Base-by-base conservation (phyloP, 805 yeast genomes). In the Ascoidea asiatica region DNA sequence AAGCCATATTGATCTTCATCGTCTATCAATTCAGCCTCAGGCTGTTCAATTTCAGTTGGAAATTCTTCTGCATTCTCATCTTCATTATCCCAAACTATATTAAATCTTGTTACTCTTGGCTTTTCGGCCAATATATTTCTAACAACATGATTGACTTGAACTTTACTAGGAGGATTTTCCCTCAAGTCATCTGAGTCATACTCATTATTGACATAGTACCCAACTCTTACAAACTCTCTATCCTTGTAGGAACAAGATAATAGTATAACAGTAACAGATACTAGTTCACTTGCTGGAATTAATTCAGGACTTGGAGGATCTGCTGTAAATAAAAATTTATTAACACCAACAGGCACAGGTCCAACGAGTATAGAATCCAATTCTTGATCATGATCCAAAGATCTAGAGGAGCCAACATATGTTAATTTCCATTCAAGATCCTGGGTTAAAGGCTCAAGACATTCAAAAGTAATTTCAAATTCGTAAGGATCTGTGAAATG, bases 371-470 rank as follows among this genome's bases (percentile, higher is more conserved):
- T 79, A 1, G 97, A 88, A 58, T 92, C 99, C 45, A 92, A 68
- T 59, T 89, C 97, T 63, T 92, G 99, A 61, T 92, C 99, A 55
- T 92, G 97, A 51, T 92, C 97, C 43, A 87, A 61, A 37, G 97
- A 87, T 41, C 95, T 74, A 1, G 97, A 89, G 4, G 95, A 85
- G 1, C 99, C 98, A 38, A 92, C 98, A 54, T 92, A 92, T 1
- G 96, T 90, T 46, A 92, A 68, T 60, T 92, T 92, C 98, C 98
- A 92, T 61, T 92, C 98, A 46, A 92, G 69, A 61, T 92, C 98
- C 41, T 67, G 63, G 48, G 64, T 85, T 52, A 92, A 67, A 1
- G 95, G 88, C 61, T 92, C 98, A 41, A 90, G 66, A 62, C 98
- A 92, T 63, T 92, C 98, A 57, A 92, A 92, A 0, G 98, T 92